Base-by-base conservation (phyloP, 1,284 basidiomycete genomes). In the Vanrija sp. region DNA sequence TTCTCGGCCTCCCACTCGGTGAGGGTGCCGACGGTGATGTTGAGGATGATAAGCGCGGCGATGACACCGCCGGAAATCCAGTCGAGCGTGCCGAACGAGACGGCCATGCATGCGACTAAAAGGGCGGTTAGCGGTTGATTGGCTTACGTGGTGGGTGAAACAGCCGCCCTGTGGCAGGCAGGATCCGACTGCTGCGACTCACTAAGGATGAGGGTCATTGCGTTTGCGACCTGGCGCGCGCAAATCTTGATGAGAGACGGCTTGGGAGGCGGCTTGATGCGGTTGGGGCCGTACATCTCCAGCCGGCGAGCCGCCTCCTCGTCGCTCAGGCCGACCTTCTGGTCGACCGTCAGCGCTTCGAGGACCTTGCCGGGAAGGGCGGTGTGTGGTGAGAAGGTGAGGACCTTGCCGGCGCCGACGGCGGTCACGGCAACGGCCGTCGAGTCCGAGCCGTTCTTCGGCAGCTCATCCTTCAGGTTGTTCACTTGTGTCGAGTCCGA, bases 31-130 rank as follows among this genome's bases (percentile, higher is more conserved):
- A 78, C 75, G 62, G 74, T 73, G 23, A 80, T 75, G 67, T 84
- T 84, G 50, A 85, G 73, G 39, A 81, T 70, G 42, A 86, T 83
- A 26, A 87, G 81, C 38, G 82, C 83, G 15, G 82, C 82, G 55
- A 86, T 83, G 40, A 86, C 85, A 49, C 82, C 84, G 34, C 83
- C 84, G 65, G 83, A 83, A 57, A 86, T 82, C 75, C 81, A 87
- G 54, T 83, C 83, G 61, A 80, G 73, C n/a, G 83, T 82, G 53
- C 81, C 85, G 57, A 86, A 83, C 9, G 83, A 85, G 19, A 85
- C 79, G 10, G 81, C 81, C 76, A 86, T 80, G 21, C 84, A 84
- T 25, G 81, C 80, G 53, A 86, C 73, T 51, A 83, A 15, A 12
- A 16, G 15, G 34, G 6, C 28, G 28, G 48, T 58, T 44, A 50